Conservation (phyloP, 805 yeast species). For the Sungouiozyma intestinalis region DNA sequence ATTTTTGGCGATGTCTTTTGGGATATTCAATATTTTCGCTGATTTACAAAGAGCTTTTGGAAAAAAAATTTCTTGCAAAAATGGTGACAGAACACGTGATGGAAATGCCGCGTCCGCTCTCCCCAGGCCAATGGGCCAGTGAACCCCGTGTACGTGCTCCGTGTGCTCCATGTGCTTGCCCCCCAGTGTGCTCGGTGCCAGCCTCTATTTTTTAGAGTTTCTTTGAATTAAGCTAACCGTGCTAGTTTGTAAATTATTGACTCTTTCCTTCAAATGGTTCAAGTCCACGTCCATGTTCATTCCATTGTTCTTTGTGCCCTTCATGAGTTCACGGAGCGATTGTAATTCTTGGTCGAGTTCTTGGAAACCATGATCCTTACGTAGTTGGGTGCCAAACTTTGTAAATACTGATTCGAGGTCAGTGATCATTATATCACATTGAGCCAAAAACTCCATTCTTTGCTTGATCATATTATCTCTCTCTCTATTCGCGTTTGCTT, state of each 20-base stretch:
- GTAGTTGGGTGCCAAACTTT: conserved; percentile 43
- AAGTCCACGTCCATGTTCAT: conserved; percentile 31
- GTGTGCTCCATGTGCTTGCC: no score
- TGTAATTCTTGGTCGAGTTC: conserved; percentile 34
- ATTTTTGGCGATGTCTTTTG: background rate
- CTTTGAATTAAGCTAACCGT: conserved; percentile 41
- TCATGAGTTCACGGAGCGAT: conserved; percentile 28
- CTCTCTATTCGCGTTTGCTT: conserved; percentile 53
- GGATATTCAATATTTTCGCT: background rate
- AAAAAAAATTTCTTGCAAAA: background rate
- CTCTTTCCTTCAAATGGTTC: no score
- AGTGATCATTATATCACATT: conserved; percentile 64
- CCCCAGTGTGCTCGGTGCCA: no score
- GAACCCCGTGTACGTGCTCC: no score
- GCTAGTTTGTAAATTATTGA: conserved; percentile 51
- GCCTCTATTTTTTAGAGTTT: background rate
- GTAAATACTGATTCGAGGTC: conserved; percentile 78
- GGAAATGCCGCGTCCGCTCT: no score
- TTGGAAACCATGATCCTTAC: conserved; percentile 37
- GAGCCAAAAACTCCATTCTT: conserved; percentile 58
- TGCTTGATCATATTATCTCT: conserved; percentile 49
- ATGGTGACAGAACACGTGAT: background rate
- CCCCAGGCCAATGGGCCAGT: no score
- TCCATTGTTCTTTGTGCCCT: conserved; percentile 43
- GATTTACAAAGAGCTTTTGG: background rate